A percentile compares a stretch with the other conserved stretches of the same genome.
Evolutionary conservation across 805 yeast species (phyloP).

Genomic region (Yarrowia sp.): DNA sequence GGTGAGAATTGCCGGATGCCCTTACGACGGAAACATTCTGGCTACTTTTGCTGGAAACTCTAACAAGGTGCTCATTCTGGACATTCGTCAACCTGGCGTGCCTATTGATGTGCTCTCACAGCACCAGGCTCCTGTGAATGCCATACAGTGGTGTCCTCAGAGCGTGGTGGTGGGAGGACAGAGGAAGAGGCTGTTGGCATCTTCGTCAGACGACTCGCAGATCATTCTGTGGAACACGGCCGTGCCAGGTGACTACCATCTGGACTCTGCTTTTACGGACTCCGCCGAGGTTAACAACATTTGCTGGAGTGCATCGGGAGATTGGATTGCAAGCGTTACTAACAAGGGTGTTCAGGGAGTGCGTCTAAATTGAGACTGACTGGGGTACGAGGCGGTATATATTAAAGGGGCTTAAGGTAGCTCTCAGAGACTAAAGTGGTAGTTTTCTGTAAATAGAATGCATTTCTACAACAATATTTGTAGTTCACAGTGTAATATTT

Average conservation of each 20-base stretch:
- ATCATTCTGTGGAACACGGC: slow-evolving; percentile 62
- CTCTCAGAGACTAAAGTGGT: slow-evolving; percentile 1
- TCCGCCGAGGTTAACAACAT: slow-evolving; percentile 72
- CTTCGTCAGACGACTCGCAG: slow-evolving; percentile 61
- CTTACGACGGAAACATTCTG: slow-evolving; percentile 73
- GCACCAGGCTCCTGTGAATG: slow-evolving; percentile 65
- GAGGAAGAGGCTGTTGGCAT: slow-evolving; percentile 52
- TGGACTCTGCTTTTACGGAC: slow-evolving; percentile 52
- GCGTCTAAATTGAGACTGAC: slow-evolving; percentile 16
- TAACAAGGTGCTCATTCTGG: slow-evolving; percentile 63
- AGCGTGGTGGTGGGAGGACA: slow-evolving; percentile 27
- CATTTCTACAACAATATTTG: not conserved
- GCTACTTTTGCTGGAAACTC: slow-evolving; percentile 79
- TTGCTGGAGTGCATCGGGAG: slow-evolving; percentile 68
- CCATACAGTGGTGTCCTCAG: slow-evolving; percentile 78
- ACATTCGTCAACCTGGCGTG: slow-evolving; percentile 81
- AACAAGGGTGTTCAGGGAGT: slow-evolving; percentile 70
- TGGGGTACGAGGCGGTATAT: not conserved
- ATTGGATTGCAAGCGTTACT: slow-evolving; percentile 74
- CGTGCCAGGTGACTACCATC: slow-evolving; percentile 44
- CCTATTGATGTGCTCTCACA: slow-evolving; percentile 71
- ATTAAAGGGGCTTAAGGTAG: not conserved
- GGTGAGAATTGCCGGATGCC: slow-evolving; percentile 71
- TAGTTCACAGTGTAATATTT: not conserved
- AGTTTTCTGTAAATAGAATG: slow-evolving; percentile 10